A percentile compares a stretch with the other conserved stretches of the same genome.
Evolutionary conservation across 768 basidiomycete species (phyloP).

Genomic region (Trametes meyenii): DNA sequence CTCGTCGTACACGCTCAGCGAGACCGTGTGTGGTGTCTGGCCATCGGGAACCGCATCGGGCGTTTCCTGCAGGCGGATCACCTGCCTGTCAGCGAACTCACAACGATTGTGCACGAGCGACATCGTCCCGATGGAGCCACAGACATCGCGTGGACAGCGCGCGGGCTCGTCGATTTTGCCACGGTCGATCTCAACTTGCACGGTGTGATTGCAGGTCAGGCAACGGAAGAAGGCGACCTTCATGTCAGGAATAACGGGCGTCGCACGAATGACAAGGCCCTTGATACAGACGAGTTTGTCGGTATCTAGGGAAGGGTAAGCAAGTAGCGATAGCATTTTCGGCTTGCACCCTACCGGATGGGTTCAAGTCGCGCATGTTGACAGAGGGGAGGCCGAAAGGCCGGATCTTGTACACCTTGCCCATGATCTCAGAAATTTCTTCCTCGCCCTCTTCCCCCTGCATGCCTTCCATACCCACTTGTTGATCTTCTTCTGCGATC

Average conservation of each 20-base stretch:
- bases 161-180: slow-evolving; percentile 95
- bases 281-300: slow-evolving; percentile 97
- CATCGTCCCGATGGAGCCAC: slow-evolving; percentile 87
- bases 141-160: slow-evolving; percentile 92
- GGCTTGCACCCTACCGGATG: slow-evolving; percentile 62
- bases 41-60: slow-evolving; percentile 98
- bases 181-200: slow-evolving; percentile 96
- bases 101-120: slow-evolving; percentile 96
- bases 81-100: slow-evolving; percentile 95
- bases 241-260: slow-evolving; percentile 99
- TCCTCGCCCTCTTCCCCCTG: slow-evolving; percentile 73
- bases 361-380: slow-evolving; percentile 96
- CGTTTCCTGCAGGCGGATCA: slow-evolving; percentile 94
- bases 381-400: slow-evolving; percentile 83
- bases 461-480: slow-evolving; percentile 74
- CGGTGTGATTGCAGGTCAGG: slow-evolving; percentile 93
- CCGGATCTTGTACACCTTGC: slow-evolving; percentile 87
- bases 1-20: slow-evolving; percentile 97
- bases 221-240: slow-evolving; percentile 99
- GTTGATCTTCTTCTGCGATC: slow-evolving; percentile 79
- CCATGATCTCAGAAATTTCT: slow-evolving; percentile 88
- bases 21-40: slow-evolving; percentile 97
- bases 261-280: slow-evolving; percentile 95
- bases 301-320: slow-evolving; percentile 63
- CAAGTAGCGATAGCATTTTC: background rate